These are phyloP conservation scores for Spathaspora arborariae DNA, from an alignment of 805 yeast genomes.

Conservation along the genomic window DNA sequence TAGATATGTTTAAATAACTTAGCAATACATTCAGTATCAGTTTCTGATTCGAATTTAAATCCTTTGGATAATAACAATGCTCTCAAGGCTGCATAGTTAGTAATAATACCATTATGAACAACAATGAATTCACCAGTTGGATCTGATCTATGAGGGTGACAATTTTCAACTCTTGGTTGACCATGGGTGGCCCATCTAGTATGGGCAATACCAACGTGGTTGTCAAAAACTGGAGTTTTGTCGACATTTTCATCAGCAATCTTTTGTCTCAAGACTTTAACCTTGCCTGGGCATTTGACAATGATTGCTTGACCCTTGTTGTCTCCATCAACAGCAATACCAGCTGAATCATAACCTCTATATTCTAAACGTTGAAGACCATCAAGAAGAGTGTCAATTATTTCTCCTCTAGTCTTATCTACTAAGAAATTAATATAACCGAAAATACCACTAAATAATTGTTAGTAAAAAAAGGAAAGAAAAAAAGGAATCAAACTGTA, in stretches of 20 bases:
- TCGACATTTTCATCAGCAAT: slow-evolving; percentile 50
- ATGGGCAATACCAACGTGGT: slow-evolving; percentile 96
- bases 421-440: slow-evolving; percentile 96
- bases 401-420: slow-evolving; percentile 88
- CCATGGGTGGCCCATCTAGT: slow-evolving; percentile 99
- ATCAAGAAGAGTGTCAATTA: slow-evolving; percentile 82
- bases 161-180: slow-evolving; percentile 76
- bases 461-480: slow-evolving; percentile 1
- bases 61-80: slow-evolving; percentile 80
- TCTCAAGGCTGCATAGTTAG: slow-evolving; percentile 89
- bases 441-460: slow-evolving; percentile 79
- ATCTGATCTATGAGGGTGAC: slow-evolving; percentile 96
- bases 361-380: slow-evolving; percentile 86
- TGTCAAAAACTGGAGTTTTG: slow-evolving; percentile 61
- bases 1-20: slow-evolving; percentile 88
- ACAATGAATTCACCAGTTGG: slow-evolving; percentile 77
- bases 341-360: slow-evolving; percentile 98
- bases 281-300: slow-evolving; percentile 89
- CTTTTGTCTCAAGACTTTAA: slow-evolving; percentile 68
- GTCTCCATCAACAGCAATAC: slow-evolving; percentile 88
- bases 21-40: slow-evolving; percentile 98
- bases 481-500: not conserved
- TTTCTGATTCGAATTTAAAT: slow-evolving; percentile 78
- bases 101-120: slow-evolving; percentile 97
- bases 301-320: slow-evolving; percentile 62